phyloP scores from a whole-genome alignment of 495 filamentous ascomycete species.

The Annulohypoxylon maeteangense region DNA sequence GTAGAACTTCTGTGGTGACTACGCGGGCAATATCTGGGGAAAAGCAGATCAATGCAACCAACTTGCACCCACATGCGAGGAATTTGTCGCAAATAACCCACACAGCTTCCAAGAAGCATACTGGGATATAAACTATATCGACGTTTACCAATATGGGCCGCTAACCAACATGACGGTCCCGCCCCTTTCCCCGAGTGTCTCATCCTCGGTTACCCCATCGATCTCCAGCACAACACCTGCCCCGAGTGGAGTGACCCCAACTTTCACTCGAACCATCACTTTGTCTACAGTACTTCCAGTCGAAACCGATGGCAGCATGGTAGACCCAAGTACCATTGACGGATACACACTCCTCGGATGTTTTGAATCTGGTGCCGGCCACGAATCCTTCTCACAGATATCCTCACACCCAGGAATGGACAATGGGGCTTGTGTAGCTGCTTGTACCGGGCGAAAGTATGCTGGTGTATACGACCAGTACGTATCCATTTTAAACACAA shows the following conservation, averaged over 20 bases:
- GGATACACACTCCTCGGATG: conserved; percentile 41
- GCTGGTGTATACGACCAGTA: conserved; percentile 41
- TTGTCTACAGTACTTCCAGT: conserved; percentile 28
- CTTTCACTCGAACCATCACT: conserved; percentile 43
- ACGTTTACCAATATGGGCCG: conserved; percentile 62
- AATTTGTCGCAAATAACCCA: conserved; percentile 73
- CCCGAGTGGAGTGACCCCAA: conserved; percentile 21
- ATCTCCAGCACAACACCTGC: background rate
- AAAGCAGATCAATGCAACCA: conserved; percentile 50
- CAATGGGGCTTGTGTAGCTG: conserved; percentile 28
- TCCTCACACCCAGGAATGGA: conserved; percentile 30
- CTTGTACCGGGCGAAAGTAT: conserved; percentile 34
- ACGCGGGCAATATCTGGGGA: conserved; percentile 75
- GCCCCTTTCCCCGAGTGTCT: background rate
- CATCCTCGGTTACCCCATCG: conserved; percentile 3
- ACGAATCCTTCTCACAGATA: conserved; percentile 7
- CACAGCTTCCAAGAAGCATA: conserved; percentile 68
- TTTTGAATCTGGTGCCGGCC: conserved; percentile 15
- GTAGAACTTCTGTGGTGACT: conserved; percentile 84
- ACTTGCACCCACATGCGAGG: conserved; percentile 65
- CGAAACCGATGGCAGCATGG: background rate
- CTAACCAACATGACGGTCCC: conserved; percentile 23
- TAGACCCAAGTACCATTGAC: conserved; percentile 12
- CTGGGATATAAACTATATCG: conserved; percentile 77
- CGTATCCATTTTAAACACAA: background rate